These are phyloP conservation scores for Beauveria sp. DNA, from an alignment of 2,329 filamentous ascomycete genomes.

Conservation along the genomic window DNA sequence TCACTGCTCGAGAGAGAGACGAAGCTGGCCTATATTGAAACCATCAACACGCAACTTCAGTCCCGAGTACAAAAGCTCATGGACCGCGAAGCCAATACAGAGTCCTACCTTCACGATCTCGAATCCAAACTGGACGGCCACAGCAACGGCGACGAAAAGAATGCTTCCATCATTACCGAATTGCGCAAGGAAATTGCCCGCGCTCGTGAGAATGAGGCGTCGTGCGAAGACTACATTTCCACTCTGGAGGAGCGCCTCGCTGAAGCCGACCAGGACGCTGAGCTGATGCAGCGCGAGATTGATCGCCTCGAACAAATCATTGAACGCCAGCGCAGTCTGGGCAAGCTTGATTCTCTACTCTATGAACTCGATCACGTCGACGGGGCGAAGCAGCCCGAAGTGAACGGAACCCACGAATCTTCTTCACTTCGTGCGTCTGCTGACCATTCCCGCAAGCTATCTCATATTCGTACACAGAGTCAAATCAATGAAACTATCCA, in stretches of 20 bases:
- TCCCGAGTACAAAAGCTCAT: conserved; percentile 84
- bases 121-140: conserved; percentile 87
- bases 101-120: conserved; percentile 85
- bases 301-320: conserved; percentile 90
- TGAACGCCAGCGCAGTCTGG: conserved; percentile 88
- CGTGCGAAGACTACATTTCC: conserved; percentile 93
- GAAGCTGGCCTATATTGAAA: conserved; percentile 87
- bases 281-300: conserved; percentile 94
- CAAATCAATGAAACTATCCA: conserved; percentile 47
- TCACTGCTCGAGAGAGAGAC: conserved; percentile 86
- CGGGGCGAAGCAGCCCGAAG: conserved; percentile 38
- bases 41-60: conserved; percentile 83
- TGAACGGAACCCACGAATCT: conserved; percentile 25
- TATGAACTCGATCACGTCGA: conserved; percentile 81
- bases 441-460: conserved; percentile 45
- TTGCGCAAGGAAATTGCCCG: conserved; percentile 86
- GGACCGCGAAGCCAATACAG: conserved; percentile 85
- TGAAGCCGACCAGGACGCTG: conserved; percentile 90
- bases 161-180: conserved; percentile 74
- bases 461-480: conserved; percentile 41
- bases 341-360: conserved; percentile 86
- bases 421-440: conserved; percentile 34
- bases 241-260: conserved; percentile 91
- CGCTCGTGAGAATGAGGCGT: conserved; percentile 80
- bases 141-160: conserved; percentile 87